phyloP scores from a whole-genome alignment of 768 basidiomycete species.

The Podaxis pistillaris region DNA sequence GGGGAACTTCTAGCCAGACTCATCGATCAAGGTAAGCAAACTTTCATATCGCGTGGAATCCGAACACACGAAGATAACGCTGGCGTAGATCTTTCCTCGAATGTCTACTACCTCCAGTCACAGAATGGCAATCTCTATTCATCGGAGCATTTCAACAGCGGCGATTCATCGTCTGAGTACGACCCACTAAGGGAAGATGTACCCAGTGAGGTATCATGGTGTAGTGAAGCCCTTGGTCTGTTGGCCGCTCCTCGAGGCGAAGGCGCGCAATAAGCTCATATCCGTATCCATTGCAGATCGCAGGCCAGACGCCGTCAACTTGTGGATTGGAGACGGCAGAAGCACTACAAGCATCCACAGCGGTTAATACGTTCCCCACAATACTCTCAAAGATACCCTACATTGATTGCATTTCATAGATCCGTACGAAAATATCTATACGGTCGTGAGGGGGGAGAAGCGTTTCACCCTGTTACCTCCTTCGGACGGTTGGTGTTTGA shows the following conservation, averaged over 20 bases:
- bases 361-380: conserved; percentile 42
- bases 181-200: conserved; percentile 61
- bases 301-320: conserved; percentile 83
- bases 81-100: conserved; percentile 16
- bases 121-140: conserved; percentile 89
- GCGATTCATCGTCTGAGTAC: conserved; percentile 53
- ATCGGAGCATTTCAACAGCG: conserved; percentile 23
- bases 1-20: conserved; percentile 43
- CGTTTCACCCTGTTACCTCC: conserved; percentile 87
- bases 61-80: not conserved
- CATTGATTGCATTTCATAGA: conserved; percentile 37
- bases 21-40: conserved; percentile 17
- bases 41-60: conserved; percentile 10
- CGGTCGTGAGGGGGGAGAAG: conserved; percentile 81
- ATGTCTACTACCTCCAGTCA: conserved; percentile 78
- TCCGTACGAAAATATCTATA: conserved; percentile 94
- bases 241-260: conserved; percentile 7
- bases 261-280: not conserved
- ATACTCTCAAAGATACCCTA: not conserved
- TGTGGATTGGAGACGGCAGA: conserved; percentile 83
- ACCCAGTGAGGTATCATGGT: conserved; percentile 68
- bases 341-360: conserved; percentile 87
- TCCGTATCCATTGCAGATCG: conserved; percentile 35
- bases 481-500: conserved; percentile 80
- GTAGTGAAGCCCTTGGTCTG: conserved; percentile 75